These are phyloP conservation scores for Penicillium griseofulvum DNA, from an alignment of 2,329 filamentous ascomycete species.

Conservation along the genomic window DNA sequence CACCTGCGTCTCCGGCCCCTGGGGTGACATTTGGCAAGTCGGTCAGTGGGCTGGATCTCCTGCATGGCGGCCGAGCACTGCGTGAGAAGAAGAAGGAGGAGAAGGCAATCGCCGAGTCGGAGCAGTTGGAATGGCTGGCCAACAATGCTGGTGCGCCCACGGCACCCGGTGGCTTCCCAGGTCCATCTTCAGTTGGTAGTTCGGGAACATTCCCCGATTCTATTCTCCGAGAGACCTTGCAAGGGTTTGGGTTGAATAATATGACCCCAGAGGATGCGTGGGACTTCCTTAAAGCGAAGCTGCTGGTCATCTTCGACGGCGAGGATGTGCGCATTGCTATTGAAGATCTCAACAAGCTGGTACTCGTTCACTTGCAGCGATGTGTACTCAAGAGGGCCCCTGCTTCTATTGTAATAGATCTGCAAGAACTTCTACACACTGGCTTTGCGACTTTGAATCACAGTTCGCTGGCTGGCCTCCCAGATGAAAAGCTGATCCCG, in stretches of 20 bases:
- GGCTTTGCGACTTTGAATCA: conserved; percentile 86
- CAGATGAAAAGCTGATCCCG: conserved; percentile 86
- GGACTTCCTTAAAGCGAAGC: conserved; percentile 63
- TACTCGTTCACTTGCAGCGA: conserved; percentile 60
- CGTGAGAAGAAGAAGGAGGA: conserved; percentile 80
- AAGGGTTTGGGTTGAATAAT: conserved; percentile 63
- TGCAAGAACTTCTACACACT: conserved; percentile 61
- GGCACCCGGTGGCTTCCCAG: conserved; percentile 32
- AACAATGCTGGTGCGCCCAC: conserved; percentile 24
- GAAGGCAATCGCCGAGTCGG: conserved; percentile 47
- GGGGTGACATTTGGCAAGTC: conserved; percentile 71
- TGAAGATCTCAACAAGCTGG: conserved; percentile 64
- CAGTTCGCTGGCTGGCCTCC: conserved; percentile 66
- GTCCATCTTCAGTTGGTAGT: conserved; percentile 34
- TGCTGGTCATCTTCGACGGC: conserved; percentile 63
- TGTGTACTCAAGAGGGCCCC: conserved; percentile 62
- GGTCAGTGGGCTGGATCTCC: conserved; percentile 74
- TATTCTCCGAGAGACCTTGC: conserved; percentile 42
- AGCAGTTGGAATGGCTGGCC: conserved; percentile 36
- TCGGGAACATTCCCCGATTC: conserved; percentile 30
- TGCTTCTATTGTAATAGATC: conserved; percentile 60
- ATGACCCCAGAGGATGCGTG: conserved; percentile 67
- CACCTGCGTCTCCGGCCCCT: conserved; percentile 61
- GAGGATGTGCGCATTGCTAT: conserved; percentile 63
- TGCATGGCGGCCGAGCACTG: conserved; percentile 72